Base-by-base conservation (phyloP, 768 basidiomycete species). In the Lactarius trivialis region DNA sequence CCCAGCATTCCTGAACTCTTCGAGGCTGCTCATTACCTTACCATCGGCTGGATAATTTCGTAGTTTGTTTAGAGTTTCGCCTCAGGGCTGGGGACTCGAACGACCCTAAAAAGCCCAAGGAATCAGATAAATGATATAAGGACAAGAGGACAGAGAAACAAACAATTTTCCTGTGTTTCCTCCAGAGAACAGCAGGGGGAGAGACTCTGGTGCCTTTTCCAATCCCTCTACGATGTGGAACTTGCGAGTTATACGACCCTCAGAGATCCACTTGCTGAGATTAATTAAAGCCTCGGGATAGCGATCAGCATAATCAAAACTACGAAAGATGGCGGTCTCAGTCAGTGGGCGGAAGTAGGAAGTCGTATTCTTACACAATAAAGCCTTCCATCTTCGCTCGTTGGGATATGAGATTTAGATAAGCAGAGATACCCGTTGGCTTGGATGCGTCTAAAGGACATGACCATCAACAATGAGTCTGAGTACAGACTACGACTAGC, bases 361-460 rank as follows among this genome's bases (percentile, higher is more conserved):
- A 43, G 6, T 49, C 14, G 7, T n/a, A 15, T 17, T 71, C 84
- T 53, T 70, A 89, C 86, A 91, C 81, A 68, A 95, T 77, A 75
- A 93, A 97, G 8, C 95, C 95, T 70, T 89, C 78, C 1, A 98
- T 83, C 43, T 78, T 87, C 17, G 89, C 91, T 48, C 93, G 82
- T 70, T 88, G 86, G 0, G 81, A 69, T 66, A 97, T 93, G 58
- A 97, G 75, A 60, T 77, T 83, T 37, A 80, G 65, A 69, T 91
- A 93, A 55, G 81, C 80, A 61, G 81, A 76, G 17, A 95, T 77
- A 15, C 89, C 89, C 62, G 78, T 81, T 1, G 89, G 86, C 62
- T 79, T 81, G 1, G 75, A 60, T 32, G 77, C 71, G 70, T 89
- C 88, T 89, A 67, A 33, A 37, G 33, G 45, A 7, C 39, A 51